Evolutionary conservation across 805 yeast species (phyloP), one percentile per base, ranked within the genome.

Genomic region (Saccharomycopsis fermentans): DNA sequence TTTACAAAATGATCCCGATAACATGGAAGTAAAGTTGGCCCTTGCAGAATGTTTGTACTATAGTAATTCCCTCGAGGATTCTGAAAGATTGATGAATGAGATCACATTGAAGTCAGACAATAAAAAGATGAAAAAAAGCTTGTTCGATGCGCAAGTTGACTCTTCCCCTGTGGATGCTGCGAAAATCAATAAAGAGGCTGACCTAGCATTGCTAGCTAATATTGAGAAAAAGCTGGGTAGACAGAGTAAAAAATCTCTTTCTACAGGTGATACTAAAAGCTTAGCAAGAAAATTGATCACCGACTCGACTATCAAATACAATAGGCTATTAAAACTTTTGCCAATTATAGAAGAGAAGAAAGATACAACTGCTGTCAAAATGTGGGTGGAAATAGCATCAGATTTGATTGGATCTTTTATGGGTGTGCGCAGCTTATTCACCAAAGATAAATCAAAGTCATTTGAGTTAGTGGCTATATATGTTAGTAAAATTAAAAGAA

Each of bases 351-450:
- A 74, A 48, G 64, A 68, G 3, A 81, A 78, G 2, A 35, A 39
- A 19, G 85, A 84, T 62, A 71, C 69, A 16, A 82, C 81, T n/a
- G 87, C 94, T 0, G 78, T 82, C 1, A 75, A 78, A 6, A 80
- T 88, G 1, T 94, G 98, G 98, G 78, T 88, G 63, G 88, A 89
- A 61, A 74, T 83, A 4, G 96, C 92, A 0, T 80, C 88, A 1
- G 96, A 87, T 63, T 76, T 94, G 55, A 82, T 92, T 48, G 96
- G 90, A 66, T 81, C 87, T 60, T 91, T 94, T 67, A 81, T 87
- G 27, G 80, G 84, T 58, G 90, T 88, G 12, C 78, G 84, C 62
- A 82, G 83, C 65, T 88, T 94, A 63, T 91, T 88, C 66, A 87
- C 91, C 1, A 78, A 82, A 54, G 95, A 89, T 65, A 51, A 47